Percentiles rank a stretch among this genome's conserved stretches.
Evolutionary conservation across 495 filamentous ascomycete genomes (phyloP).

Genomic region (Glarea lozoyensis): DNA sequence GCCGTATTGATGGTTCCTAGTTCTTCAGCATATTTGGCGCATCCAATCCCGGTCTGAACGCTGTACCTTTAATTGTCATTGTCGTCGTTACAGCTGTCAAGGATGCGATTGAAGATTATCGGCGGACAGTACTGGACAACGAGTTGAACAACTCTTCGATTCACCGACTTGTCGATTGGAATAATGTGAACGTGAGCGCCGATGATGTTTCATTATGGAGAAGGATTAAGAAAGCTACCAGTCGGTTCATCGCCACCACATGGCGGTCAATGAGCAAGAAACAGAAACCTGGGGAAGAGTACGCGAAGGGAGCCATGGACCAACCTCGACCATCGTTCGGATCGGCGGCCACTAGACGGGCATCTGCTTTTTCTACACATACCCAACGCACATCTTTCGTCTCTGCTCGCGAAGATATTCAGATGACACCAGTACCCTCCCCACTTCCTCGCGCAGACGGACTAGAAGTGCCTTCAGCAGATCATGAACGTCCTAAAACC

Average conservation of each 20-base stretch:
- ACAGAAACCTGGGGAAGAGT: constrained; percentile 29
- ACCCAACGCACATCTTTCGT: constrained; percentile 52
- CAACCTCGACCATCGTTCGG: constrained; percentile 58
- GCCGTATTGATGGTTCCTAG: constrained; percentile 38
- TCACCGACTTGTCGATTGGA: constrained; percentile 77
- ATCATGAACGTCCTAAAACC: constrained; percentile 29
- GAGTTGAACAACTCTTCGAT: constrained; percentile 96
- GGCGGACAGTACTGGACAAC: constrained; percentile 83
- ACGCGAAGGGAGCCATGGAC: constrained; percentile 37
- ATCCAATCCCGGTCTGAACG: constrained; percentile 79
- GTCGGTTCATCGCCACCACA: constrained; percentile 46
- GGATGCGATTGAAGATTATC: constrained; percentile 97
- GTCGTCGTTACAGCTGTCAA: constrained; percentile 86
- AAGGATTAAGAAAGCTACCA: constrained; percentile 82
- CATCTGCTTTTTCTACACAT: constrained; percentile 44
- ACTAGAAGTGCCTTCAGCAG: no score
- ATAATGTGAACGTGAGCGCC: constrained; percentile 87
- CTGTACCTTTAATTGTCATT: constrained; percentile 91
- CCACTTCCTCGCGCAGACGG: constrained; percentile 51
- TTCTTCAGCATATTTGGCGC: constrained; percentile 95
- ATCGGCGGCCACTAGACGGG: constrained; percentile 47
- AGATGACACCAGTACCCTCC: constrained; percentile 93
- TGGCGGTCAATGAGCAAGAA: constrained; percentile 49
- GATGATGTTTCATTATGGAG: constrained; percentile 84
- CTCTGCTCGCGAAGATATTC: constrained; percentile 54